These are phyloP conservation scores for Colletotrichum gigasporum DNA, from an alignment of 2,329 filamentous ascomycete genomes.

Conservation along the genomic window DNA sequence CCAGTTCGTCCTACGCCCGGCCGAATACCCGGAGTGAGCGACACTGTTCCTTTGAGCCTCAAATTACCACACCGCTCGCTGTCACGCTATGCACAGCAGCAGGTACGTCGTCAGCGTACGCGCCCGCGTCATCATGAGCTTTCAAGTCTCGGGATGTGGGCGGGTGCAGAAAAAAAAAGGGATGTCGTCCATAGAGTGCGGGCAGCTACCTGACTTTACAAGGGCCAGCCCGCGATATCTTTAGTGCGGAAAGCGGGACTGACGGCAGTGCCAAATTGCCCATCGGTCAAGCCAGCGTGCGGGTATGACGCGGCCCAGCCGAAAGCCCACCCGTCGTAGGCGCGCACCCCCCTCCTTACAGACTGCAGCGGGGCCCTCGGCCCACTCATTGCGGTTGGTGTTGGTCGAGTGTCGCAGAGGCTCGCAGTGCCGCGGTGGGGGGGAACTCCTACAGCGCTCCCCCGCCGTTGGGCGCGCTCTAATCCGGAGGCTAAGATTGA, in stretches of 20 bases:
- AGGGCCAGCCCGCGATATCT: not conserved
- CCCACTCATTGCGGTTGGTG: not conserved
- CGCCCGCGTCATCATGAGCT: too few species aligned
- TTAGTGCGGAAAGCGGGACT: conserved; percentile 10
- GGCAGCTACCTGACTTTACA: not conserved
- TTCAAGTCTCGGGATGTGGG: conserved; percentile 20
- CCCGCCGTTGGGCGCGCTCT: not conserved
- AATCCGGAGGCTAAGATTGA: conserved; percentile 1
- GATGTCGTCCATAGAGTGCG: not conserved
- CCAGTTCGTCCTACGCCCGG: not conserved
- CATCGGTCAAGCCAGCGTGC: not conserved
- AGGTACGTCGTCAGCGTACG: conserved; percentile 1
- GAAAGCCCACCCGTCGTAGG: not conserved
- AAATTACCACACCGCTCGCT: not conserved
- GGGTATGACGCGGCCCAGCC: conserved; percentile 27
- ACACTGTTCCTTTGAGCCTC: not conserved
- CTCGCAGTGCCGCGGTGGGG: conserved; percentile 16
- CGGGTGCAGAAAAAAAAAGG: not conserved
- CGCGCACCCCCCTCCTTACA: not conserved
- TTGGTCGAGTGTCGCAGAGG: too few species aligned
- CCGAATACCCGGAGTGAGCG: not conserved
- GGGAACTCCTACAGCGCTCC: too few species aligned
- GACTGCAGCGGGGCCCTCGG: not conserved
- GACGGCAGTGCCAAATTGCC: conserved; percentile 12
- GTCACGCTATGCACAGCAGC: too few species aligned